These are phyloP conservation scores for Sungouiozyma intestinalis DNA, from an alignment of 805 yeast species.

Conservation along the genomic window DNA sequence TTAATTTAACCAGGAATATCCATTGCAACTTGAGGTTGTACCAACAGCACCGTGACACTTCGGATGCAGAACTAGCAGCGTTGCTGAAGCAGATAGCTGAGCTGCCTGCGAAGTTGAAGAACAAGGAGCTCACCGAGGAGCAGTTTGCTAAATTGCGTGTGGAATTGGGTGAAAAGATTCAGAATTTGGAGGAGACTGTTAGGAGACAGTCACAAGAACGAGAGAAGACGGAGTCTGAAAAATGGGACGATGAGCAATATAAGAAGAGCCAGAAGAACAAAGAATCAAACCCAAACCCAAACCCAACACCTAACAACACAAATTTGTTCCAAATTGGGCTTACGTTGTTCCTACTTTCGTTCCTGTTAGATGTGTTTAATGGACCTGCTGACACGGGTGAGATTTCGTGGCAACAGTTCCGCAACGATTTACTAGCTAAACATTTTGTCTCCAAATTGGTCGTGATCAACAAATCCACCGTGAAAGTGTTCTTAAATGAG, in stretches of 20 bases:
- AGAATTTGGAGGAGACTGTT: conserved; percentile 12
- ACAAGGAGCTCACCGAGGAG: conserved; percentile 17
- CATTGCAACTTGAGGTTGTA: background rate
- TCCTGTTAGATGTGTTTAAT: conserved; percentile 23
- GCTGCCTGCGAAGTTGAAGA: conserved; percentile 13
- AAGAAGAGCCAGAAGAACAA: conserved; percentile 3
- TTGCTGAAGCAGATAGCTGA: conserved; percentile 15
- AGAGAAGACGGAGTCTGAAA: conserved; percentile 2
- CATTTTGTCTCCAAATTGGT: conserved; percentile 64
- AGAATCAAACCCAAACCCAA: background rate
- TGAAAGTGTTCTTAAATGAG: conserved; percentile 57
- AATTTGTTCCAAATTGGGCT: conserved; percentile 29
- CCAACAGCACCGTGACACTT: conserved; percentile 9
- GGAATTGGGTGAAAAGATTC: conserved; percentile 13
- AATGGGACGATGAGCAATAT: background rate
- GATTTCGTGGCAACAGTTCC: conserved; percentile 88
- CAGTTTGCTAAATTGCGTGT: conserved; percentile 11
- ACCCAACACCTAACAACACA: conserved; percentile 24
- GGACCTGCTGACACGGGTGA: conserved; percentile 35
- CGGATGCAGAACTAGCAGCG: conserved; percentile 18
- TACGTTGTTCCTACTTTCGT: conserved; percentile 25
- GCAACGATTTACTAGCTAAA: conserved; percentile 59
- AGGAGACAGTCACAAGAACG: conserved; percentile 3
- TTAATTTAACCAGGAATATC: background rate
- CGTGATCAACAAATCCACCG: conserved; percentile 69